These are phyloP conservation scores for Coemansia guatemalensis DNA, from an alignment of 192 early-diverging fungal genomes.

Conservation along the genomic window DNA sequence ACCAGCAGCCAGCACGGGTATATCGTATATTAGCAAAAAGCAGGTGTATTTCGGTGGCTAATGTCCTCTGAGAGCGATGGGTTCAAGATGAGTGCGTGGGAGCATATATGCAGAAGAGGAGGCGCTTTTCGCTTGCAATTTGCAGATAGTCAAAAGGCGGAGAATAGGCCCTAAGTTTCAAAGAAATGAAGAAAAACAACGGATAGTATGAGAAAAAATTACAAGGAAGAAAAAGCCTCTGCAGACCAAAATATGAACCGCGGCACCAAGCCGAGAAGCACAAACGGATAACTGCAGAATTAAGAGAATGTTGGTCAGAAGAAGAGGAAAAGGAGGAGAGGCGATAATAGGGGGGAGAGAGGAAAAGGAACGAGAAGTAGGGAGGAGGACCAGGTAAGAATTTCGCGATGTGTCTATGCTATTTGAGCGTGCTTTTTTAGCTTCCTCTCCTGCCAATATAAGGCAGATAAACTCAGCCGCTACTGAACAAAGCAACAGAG, in stretches of 20 bases:
- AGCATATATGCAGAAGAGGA: not conserved
- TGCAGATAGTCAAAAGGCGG: not conserved
- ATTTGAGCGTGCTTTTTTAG: not conserved
- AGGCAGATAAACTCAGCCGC: not conserved
- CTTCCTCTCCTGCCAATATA: not conserved
- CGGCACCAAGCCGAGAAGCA: conserved; percentile 13
- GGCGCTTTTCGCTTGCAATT: not conserved
- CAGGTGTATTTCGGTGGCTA: not conserved
- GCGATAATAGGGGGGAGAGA: conserved; percentile 4
- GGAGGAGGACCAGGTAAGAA: conserved; percentile 1
- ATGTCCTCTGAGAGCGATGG: not conserved
- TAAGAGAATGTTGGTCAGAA: not conserved
- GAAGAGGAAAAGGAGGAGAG: conserved; percentile 6
- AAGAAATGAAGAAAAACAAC: not conserved
- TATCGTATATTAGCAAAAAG: not conserved
- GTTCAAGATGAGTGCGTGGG: not conserved
- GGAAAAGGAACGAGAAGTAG: conserved; percentile 10
- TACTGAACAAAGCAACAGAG: not conserved
- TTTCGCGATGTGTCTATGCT: not conserved
- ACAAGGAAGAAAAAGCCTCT: conserved; percentile 5
- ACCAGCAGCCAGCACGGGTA: not conserved
- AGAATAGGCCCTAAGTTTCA: not conserved
- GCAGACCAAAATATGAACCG: conserved; percentile 7
- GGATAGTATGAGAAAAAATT: conserved; percentile 3
- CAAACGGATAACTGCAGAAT: conserved; percentile 3